A percentile compares a stretch with the other conserved stretches of the same genome.
Conservation (phyloP, 257 asterid species). For the Jaltomata sinuosa region DNA sequence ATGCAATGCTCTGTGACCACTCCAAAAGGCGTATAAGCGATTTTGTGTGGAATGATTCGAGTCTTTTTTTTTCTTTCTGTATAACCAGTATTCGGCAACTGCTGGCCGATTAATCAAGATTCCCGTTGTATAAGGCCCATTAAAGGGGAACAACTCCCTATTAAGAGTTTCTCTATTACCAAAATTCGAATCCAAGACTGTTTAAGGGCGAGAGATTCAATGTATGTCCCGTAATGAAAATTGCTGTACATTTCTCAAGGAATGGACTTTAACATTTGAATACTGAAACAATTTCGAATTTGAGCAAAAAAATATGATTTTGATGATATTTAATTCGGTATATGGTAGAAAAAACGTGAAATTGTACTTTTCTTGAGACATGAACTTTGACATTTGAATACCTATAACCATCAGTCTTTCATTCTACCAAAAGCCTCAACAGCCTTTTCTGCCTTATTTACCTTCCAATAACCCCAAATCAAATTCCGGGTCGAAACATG, state of each 20-base stretch:
- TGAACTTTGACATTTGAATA: no score
- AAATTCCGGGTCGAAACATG: no score
- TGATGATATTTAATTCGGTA: background rate
- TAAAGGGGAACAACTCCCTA: background rate
- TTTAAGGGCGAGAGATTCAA: background rate
- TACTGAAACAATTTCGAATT: background rate
- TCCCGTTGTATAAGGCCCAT: background rate
- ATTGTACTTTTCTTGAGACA: no score
- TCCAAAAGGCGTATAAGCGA: background rate
- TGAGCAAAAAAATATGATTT: background rate
- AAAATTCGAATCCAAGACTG: background rate
- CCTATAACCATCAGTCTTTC: no score
- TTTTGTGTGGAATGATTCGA: background rate
- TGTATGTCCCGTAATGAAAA: background rate
- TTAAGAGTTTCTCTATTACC: background rate
- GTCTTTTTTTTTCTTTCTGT: background rate
- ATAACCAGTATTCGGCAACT: background rate
- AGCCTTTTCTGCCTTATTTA: slow-evolving; percentile 33
- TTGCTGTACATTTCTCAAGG: background rate
- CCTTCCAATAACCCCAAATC: slow-evolving; percentile 62
- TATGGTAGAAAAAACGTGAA: no score
- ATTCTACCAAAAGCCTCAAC: slow-evolving; percentile 66
- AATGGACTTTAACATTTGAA: background rate
- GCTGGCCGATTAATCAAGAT: background rate
- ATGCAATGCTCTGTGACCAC: background rate